phyloP scores from a whole-genome alignment of 805 yeast genomes.

The Nakazawaea wickerhamii region DNA sequence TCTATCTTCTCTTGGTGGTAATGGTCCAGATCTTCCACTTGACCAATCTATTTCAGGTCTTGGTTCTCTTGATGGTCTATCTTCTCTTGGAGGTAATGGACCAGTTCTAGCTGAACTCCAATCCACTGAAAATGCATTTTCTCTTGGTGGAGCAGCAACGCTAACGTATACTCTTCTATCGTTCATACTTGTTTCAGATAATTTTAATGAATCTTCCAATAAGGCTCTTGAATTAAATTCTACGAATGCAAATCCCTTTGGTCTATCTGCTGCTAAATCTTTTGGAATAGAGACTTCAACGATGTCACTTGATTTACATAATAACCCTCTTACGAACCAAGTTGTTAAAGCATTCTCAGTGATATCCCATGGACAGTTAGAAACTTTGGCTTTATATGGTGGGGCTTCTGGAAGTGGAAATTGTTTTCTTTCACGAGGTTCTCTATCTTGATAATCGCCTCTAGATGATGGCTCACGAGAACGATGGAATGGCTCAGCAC shows the following conservation, averaged over 20 bases:
- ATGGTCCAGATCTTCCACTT: slow-evolving; percentile 30
- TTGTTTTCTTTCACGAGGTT: slow-evolving; percentile 52
- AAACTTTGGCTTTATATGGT: slow-evolving; percentile 87
- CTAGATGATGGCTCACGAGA: slow-evolving; percentile 6
- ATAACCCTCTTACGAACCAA: slow-evolving; percentile 52
- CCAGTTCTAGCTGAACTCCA: slow-evolving; percentile 29
- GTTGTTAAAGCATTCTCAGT: slow-evolving; percentile 57
- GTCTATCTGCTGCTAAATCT: slow-evolving; percentile 59
- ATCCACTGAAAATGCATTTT: slow-evolving; percentile 29
- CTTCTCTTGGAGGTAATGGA: slow-evolving; percentile 3
- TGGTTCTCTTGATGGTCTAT: slow-evolving; percentile 10
- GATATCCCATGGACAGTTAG: slow-evolving; percentile 80
- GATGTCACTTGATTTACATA: slow-evolving; percentile 41
- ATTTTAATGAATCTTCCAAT: slow-evolving; percentile 46
- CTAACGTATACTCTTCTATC: slow-evolving; percentile 49
- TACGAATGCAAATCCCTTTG: slow-evolving; percentile 53
- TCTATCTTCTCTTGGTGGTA: slow-evolving; percentile 21
- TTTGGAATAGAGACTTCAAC: slow-evolving; percentile 65
- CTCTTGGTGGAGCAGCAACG: slow-evolving; percentile 54
- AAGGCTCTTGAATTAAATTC: slow-evolving; percentile 40
- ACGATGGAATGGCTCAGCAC: slow-evolving; percentile 12
- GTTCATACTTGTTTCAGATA: slow-evolving; percentile 37
- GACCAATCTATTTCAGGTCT: slow-evolving; percentile 39
- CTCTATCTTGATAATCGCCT: slow-evolving; percentile 23
- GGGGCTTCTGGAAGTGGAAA: slow-evolving; percentile 87